Evolutionary conservation across 2,329 filamentous ascomycete genomes (phyloP).

Genomic region (Penicillium sp.): DNA sequence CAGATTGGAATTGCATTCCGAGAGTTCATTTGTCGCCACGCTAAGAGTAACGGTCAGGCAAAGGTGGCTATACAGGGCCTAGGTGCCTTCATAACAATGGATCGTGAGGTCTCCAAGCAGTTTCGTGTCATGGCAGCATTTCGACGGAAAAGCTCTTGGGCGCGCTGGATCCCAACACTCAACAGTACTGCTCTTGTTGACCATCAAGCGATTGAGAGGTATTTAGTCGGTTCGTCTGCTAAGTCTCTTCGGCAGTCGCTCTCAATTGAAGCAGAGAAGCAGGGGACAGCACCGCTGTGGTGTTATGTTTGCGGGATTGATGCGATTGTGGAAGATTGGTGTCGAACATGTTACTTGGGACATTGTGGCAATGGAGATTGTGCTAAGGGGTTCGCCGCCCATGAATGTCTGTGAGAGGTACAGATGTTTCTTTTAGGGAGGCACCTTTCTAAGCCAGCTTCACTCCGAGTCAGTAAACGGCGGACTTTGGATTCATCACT

Average conservation of each 20-base stretch:
- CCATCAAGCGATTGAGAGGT: background rate
- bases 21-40: background rate
- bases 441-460: too few species aligned
- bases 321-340: background rate
- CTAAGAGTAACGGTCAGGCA: background rate
- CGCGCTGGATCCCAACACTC: background rate
- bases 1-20: slow-evolving; percentile 1
- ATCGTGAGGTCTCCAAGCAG: background rate
- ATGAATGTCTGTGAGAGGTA: background rate
- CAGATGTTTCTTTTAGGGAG: too few species aligned
- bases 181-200: background rate
- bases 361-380: background rate
- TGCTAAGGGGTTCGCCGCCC: background rate
- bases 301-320: background rate
- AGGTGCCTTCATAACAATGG: background rate
- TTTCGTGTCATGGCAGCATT: slow-evolving; percentile 3
- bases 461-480: too few species aligned
- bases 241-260: background rate
- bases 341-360: background rate
- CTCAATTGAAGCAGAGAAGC: slow-evolving; percentile 10
- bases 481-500: too few species aligned
- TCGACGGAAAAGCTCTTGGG: background rate
- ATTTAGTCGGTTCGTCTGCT: background rate
- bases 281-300: background rate
- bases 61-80: background rate